Percentiles rank a stretch among this genome's conserved stretches.
phyloP scores from a whole-genome alignment of 1,139 yeast genomes.

The Candida tetrigidarum region DNA sequence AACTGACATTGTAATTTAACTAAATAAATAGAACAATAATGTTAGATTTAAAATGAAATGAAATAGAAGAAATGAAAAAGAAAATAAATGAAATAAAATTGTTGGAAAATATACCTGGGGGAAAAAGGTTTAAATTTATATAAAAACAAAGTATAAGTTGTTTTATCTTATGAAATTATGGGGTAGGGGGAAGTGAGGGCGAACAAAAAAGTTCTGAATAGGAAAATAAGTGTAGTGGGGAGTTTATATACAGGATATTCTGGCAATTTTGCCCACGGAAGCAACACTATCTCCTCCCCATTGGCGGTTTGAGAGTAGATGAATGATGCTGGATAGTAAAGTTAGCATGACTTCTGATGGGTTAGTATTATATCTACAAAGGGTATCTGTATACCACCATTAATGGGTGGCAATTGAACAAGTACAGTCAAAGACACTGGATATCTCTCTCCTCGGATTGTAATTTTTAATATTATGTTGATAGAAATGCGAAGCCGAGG shows the following conservation, averaged over 20 bases:
- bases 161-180: conserved; percentile 5
- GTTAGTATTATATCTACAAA: no score
- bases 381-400: no score
- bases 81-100: not conserved
- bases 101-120: conserved; percentile 1
- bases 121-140: not conserved
- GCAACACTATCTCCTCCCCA: not conserved
- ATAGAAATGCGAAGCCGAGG: not conserved
- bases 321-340: no score
- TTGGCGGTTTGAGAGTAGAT: no score
- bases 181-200: not conserved
- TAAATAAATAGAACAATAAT: not conserved
- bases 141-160: not conserved
- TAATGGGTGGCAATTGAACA: no score
- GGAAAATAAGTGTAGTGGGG: not conserved
- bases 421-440: no score
- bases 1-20: conserved; percentile 14
- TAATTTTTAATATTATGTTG: not conserved
- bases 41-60: not conserved
- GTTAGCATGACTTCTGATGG: no score
- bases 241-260: not conserved
- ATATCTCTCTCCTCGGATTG: not conserved
- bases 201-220: not conserved
- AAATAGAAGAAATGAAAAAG: not conserved
- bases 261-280: conserved; percentile 1